Evolutionary conservation across 805 yeast species (phyloP).

Genomic region (Alloascoidea africana): DNA sequence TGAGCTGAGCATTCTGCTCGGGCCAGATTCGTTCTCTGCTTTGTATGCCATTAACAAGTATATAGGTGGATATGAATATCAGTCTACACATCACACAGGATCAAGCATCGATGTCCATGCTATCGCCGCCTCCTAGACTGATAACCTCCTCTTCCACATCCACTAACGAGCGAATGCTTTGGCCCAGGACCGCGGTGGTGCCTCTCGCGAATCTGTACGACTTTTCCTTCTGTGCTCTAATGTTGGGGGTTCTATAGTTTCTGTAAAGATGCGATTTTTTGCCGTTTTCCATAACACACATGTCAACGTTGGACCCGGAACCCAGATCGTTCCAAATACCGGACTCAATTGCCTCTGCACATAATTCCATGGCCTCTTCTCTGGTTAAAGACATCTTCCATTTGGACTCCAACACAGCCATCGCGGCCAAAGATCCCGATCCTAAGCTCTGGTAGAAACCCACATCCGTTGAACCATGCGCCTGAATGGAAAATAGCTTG

Average conservation of each 20-base stretch:
- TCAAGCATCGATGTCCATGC: conserved; percentile 35
- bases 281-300: conserved; percentile 92
- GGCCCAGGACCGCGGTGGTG: conserved; percentile 75
- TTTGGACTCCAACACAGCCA: conserved; percentile 87
- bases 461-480: conserved; percentile 95
- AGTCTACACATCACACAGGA: no score
- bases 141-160: conserved; percentile 51
- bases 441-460: conserved; percentile 90
- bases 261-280: conserved; percentile 68
- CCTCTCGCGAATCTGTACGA: conserved; percentile 83
- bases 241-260: conserved; percentile 85
- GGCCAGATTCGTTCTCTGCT: no score
- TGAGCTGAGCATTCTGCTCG: no score
- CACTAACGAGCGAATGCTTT: conserved; percentile 47
- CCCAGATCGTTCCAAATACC: conserved; percentile 99
- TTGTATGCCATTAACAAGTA: no score
- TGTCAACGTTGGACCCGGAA: conserved; percentile 94
- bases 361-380: conserved; percentile 85
- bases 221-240: conserved; percentile 65
- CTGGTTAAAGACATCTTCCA: conserved; percentile 69
- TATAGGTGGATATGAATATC: no score
- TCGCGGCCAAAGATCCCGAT: conserved; percentile 95
- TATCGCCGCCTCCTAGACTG: conserved; percentile 16
- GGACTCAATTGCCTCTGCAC: conserved; percentile 87
- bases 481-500: conserved; percentile 83